Conservation (phyloP, 768 basidiomycete genomes). For the Tylopilus subfusipes region DNA sequence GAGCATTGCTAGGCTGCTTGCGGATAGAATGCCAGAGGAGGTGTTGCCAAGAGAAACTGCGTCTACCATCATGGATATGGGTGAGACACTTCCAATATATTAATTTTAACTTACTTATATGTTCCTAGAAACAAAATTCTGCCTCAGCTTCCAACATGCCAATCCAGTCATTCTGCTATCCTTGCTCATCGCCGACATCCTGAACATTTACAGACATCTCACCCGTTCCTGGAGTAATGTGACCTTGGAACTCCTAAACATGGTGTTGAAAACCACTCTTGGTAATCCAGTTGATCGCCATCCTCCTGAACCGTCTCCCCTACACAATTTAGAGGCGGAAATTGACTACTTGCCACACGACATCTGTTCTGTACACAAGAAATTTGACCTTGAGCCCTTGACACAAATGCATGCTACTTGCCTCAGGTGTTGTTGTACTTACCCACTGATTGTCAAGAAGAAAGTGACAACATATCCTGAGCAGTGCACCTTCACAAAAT, state of each 20-base stretch:
- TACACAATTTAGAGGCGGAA: no score
- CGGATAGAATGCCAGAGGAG: not conserved
- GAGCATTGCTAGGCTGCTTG: not conserved
- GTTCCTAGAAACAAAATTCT: not conserved
- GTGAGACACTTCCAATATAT: no score
- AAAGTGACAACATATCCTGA: constrained; percentile 13
- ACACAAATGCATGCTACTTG: not conserved
- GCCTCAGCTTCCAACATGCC: not conserved
- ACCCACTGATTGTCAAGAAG: not conserved
- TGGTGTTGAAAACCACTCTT: not conserved
- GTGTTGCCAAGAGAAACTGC: not conserved
- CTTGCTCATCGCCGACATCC: not conserved
- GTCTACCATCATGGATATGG: not conserved
- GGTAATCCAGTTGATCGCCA: no score
- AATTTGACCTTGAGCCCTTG: not conserved
- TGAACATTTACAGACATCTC: not conserved
- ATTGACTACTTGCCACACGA: not conserved
- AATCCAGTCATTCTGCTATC: not conserved
- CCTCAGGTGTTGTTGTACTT: not conserved
- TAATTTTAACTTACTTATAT: no score
- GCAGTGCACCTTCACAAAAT: constrained; percentile 16
- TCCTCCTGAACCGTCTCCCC: no score
- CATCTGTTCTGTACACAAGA: not conserved
- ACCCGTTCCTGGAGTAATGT: not conserved
- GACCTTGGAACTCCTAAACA: not conserved